Conservation (phyloP, 768 basidiomycete genomes). For the Naganishia vaughanmartiniae region DNA sequence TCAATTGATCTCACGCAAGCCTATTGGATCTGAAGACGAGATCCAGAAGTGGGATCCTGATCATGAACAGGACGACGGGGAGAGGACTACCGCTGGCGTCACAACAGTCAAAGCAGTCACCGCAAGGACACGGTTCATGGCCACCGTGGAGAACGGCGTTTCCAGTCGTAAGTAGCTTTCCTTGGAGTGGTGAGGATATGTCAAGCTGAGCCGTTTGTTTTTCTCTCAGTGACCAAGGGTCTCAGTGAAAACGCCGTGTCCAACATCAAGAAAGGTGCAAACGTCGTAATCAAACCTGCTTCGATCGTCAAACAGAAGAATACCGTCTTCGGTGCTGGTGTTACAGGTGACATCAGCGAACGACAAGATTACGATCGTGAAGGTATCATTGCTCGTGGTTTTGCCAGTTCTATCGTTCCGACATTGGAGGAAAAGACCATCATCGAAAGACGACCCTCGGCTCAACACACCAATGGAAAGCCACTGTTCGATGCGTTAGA, state of each 20-base stretch:
- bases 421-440: slow-evolving; percentile 68
- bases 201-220: slow-evolving; percentile 18
- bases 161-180: slow-evolving; percentile 38
- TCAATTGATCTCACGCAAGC: slow-evolving; percentile 62
- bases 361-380: slow-evolving; percentile 60
- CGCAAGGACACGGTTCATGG: slow-evolving; percentile 42
- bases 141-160: slow-evolving; percentile 41
- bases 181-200: neutral
- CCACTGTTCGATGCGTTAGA: slow-evolving; percentile 47
- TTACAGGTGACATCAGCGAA: slow-evolving; percentile 57
- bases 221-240: slow-evolving; percentile 46
- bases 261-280: slow-evolving; percentile 53
- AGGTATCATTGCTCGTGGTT: slow-evolving; percentile 59
- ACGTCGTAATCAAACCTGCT: slow-evolving; percentile 56
- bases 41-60: slow-evolving; percentile 73
- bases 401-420: slow-evolving; percentile 65
- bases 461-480: slow-evolving; percentile 44
- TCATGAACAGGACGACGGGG: slow-evolving; percentile 58
- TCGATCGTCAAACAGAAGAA: slow-evolving; percentile 44
- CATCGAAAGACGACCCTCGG: slow-evolving; percentile 57
- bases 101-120: slow-evolving; percentile 47
- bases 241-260: slow-evolving; percentile 47
- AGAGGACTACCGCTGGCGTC: slow-evolving; percentile 40
- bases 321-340: slow-evolving; percentile 44
- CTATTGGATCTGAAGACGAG: slow-evolving; percentile 58